Evolutionary conservation across 257 asterid species (phyloP).

Genomic region (Nicotiana tabacum): DNA sequence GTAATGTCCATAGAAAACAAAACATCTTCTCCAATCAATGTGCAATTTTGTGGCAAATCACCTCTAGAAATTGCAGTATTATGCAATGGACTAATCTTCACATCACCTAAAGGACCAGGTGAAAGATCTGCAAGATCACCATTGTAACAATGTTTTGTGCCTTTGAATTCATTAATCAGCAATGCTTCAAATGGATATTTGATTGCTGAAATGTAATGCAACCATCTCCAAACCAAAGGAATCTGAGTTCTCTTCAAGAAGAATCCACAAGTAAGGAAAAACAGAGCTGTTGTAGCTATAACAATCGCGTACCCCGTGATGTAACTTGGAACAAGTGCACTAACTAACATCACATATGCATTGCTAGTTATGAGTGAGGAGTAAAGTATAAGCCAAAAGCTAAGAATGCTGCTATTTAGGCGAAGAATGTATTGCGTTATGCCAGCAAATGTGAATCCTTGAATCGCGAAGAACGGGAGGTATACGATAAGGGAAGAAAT

Average conservation of each 20-base stretch:
- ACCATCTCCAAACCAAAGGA: constrained; percentile 70
- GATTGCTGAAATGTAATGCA: constrained; percentile 80
- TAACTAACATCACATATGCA: constrained; percentile 80
- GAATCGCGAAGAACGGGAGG: constrained; percentile 80
- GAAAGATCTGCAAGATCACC: constrained; percentile 52
- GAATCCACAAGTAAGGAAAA: constrained; percentile 83
- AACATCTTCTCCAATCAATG: constrained; percentile 71
- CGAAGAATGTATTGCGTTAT: constrained; percentile 54
- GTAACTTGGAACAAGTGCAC: constrained; percentile 81
- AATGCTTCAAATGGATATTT: constrained; percentile 88
- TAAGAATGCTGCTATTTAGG: constrained; percentile 32
- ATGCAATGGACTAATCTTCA: constrained; percentile 58
- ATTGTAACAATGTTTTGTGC: constrained; percentile 40
- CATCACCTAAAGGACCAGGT: constrained; percentile 76
- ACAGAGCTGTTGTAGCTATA: constrained; percentile 88
- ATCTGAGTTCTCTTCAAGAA: constrained; percentile 73
- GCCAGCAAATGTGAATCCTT: constrained; percentile 71
- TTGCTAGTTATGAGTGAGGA: constrained; percentile 83
- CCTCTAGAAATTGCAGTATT: constrained; percentile 25
- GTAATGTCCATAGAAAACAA: constrained; percentile 54
- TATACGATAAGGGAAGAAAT: constrained; percentile 78
- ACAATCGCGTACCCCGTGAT: constrained; percentile 85
- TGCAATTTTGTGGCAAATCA: constrained; percentile 27
- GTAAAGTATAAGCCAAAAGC: constrained; percentile 71
- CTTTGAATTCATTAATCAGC: constrained; percentile 72